Base-by-base conservation (phyloP, 2,329 filamentous ascomycete species). In the Phaeomoniella chlamydospora region DNA sequence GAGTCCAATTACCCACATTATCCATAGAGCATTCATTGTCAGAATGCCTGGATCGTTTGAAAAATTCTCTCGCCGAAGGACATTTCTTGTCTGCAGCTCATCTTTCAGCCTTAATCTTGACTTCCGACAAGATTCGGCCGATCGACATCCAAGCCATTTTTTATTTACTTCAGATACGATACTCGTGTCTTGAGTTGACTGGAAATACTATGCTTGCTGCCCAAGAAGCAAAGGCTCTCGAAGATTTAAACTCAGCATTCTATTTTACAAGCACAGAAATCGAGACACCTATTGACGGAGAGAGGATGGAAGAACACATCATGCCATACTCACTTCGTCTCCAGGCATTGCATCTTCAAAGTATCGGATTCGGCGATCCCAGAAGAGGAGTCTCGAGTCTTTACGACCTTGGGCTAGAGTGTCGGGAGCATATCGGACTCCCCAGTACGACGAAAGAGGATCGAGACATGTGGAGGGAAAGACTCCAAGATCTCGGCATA, bases 321-420 rank as follows among this genome's bases (percentile, higher is more conserved):
- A 80, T 88, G 0, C 88, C 88, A 0, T 98, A 90, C 87, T 72
- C 80, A 30, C 67, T 98, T 36, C 74, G 90, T 4, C 70, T 94
- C 2, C 67, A 96, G 12, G 77, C 80, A 4, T 80, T 94, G 5
- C 72, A 87, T 2, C 67, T 96, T 14, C 84, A 93, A 46, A 84
- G 83, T 0, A 71, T 94, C 32, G 85, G 84, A 1, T 92, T 90
- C 43, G 79, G 79, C 3, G 90, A 98, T 56, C 74, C 78, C 34
- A 70, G 88, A 3, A 71, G 87, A 41, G 81, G 83, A 3, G 78
- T 98, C 39, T 88, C 90, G 68, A 82, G 81, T 31, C 84, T 93
- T 53, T 93, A 94, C 52, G 86, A 94, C 43, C 68, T 96, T 2
- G 86, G 79, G 0, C 61, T 81, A 5, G 85, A 93, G 55, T 84